Base-by-base conservation (phyloP, 768 basidiomycete genomes). In the Mycena vulgaris region DNA sequence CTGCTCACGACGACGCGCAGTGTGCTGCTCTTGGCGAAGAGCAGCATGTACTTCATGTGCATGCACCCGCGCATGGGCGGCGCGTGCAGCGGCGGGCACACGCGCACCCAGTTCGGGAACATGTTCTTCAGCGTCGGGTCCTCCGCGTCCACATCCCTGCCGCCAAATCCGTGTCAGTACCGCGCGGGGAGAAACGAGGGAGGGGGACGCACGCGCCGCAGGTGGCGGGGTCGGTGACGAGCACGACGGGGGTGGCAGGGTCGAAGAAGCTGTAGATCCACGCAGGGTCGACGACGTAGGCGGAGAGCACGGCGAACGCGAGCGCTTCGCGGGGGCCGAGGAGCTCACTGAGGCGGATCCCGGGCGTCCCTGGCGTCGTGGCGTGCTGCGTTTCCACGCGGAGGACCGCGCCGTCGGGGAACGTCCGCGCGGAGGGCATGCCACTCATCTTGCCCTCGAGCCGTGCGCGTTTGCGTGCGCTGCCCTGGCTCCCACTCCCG, bases 11-110 rank as follows among this genome's bases (percentile, higher is more conserved):
- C 85, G 16, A 91, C 78, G 14, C 92, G 86, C 39, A 92, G 78
- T 42, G 87, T 83, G 14, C 90, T 89, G 7, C 84, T 80, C 68
- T 87, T 89, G 78, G 88, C 88, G 70, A 92, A 92, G 8, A 92
- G 80, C 85, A 90, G 69, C 8, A 40, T 31, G 66, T 35, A 63
- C 78, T 87, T 89, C 81, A 85, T 86, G 74, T 86, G 87, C 82
- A 87, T 87, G 75, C 83, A 52, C 14, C 51, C 23, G 17, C 27
- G 4, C n/a, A 28, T 6, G 5, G 51, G 16, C n/a, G n/a, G 7
- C 3, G 51, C 2, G 27, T 19, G 28, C 51, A 48, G 23, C 19
- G 42, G 42, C 28, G 25, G 28, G 48, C 48, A 25, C 3, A 49
- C 28, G 48, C 23, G 82, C 28, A 86, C 76, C 86, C 87, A 88